Base-by-base conservation (phyloP, 108 stramenopile species). In the Craspedostauros australis region DNA sequence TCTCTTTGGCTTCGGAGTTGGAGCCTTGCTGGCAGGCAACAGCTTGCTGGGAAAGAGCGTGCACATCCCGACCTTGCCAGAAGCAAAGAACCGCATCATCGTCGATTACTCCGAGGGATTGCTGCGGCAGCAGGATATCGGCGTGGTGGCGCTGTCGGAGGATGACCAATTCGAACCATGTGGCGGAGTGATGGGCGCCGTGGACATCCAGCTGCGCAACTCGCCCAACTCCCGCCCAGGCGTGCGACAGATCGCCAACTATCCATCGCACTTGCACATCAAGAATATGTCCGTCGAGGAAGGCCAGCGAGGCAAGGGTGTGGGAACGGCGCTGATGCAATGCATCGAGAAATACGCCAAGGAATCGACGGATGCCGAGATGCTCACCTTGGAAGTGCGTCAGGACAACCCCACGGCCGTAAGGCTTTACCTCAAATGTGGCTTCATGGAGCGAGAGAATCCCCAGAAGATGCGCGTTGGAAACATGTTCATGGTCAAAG, bases 281-380 rank as follows among this genome's bases (percentile, higher is more conserved):
- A 57, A 59, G 36, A 68, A 68, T 25, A 57, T 68, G 56, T 60
- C 50, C 14, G 67, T 68, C 14, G 55, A 68, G 31, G 32, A 62
- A 36, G 50, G 31, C 15, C 16, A 28, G 25, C 43, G 67, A 33
- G 29, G 60, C 24, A 41, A 32, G 27, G 67, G 67, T 11, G 51
- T 68, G 7, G 67, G 38, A 7, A 37, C 26, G 21, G 43, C 59
- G 28, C 24, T 68, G 45, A n/a, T 68, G 39, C 39, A 60, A 20
- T 44, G 22, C 11, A 51, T 68, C n/a, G 44, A 25, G 11, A 61
- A 68, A 2, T 60, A 54, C 14, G 67, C 67, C 32, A 50, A 46
- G 30, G 39, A 28, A 3, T 3, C 37, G 9, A 68, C 67, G 3
- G 57, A 57, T 48, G 67, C 67, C 1, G 60, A 68, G 22, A 23